A percentile compares a stretch with the other conserved stretches of the same genome.
phyloP scores from a whole-genome alignment of 1,139 yeast genomes.

The Groenewaldozyma sp. region DNA sequence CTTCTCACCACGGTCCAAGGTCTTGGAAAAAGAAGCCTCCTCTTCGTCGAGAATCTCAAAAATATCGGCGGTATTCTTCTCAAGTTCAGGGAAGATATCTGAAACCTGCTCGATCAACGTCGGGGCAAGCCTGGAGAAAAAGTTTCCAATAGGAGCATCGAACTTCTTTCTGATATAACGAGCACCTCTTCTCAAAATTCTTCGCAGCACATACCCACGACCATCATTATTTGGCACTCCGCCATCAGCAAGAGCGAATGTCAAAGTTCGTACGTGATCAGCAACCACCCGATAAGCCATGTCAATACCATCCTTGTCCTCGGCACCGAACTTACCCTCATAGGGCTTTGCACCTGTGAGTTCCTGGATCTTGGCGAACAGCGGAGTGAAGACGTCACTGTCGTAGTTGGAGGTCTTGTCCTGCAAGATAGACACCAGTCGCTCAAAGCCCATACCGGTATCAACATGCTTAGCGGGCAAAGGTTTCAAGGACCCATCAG shows the following conservation, averaged over 20 bases:
- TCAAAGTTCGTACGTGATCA: constrained; percentile 94
- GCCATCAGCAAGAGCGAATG: constrained; percentile 95
- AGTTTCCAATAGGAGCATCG: constrained; percentile 89
- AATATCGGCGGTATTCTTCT: constrained; percentile 59
- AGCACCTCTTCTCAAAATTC: constrained; percentile 95
- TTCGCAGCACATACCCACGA: constrained; percentile 93
- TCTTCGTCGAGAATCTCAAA: constrained; percentile 92
- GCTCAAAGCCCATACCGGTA: constrained; percentile 98
- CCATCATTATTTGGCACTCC: constrained; percentile 99
- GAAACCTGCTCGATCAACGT: constrained; percentile 83
- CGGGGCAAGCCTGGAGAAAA: constrained; percentile 87
- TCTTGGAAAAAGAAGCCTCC: constrained; percentile 87
- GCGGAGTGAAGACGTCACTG: constrained; percentile 90
- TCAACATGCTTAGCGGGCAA: constrained; percentile 93
- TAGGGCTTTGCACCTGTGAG: constrained; percentile 89
- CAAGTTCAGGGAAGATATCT: constrained; percentile 86
- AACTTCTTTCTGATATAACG: constrained; percentile 94
- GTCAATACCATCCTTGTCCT: constrained; percentile 88
- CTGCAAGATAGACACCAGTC: constrained; percentile 90
- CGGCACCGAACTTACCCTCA: constrained; percentile 85
- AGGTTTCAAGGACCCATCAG: constrained; percentile 69
- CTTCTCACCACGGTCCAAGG: constrained; percentile 96
- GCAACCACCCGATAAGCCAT: constrained; percentile 98
- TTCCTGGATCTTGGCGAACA: constrained; percentile 77
- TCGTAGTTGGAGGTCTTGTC: constrained; percentile 88